Conservation (phyloP, 495 filamentous ascomycete genomes). For the Aspergillus asperescens region DNA sequence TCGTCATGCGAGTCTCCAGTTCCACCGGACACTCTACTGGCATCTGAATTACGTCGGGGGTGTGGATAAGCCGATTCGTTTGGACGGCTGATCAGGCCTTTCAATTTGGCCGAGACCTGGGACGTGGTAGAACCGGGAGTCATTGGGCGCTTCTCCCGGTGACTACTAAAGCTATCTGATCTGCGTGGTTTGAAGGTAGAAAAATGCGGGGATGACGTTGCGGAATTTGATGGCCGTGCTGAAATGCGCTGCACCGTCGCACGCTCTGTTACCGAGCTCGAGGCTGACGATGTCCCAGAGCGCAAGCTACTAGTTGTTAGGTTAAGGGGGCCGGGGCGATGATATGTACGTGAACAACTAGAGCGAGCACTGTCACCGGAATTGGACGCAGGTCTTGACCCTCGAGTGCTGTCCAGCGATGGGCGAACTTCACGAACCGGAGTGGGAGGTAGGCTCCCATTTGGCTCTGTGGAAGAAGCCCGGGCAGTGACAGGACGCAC, state of each 20-base stretch:
- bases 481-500: constrained; percentile 21
- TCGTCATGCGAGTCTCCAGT: constrained; percentile 45
- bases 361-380: constrained; percentile 38
- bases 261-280: constrained; percentile 33
- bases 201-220: constrained; percentile 25
- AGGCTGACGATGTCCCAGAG: constrained; percentile 12
- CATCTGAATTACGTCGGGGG: constrained; percentile 46
- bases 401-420: constrained; percentile 6
- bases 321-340: constrained; percentile 26
- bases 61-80: constrained; percentile 28
- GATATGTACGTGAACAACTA: constrained; percentile 25
- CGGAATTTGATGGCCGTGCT: constrained; percentile 29
- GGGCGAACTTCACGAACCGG: constrained; percentile 10
- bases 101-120: constrained; percentile 48
- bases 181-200: constrained; percentile 30
- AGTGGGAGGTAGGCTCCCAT: constrained; percentile 20
- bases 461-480: constrained; percentile 17
- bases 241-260: constrained; percentile 49
- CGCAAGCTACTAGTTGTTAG: constrained; percentile 22
- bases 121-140: constrained; percentile 52
- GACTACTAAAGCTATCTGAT: constrained; percentile 43
- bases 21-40: constrained; percentile 32
- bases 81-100: constrained; percentile 39
- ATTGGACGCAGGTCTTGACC: constrained; percentile 21
- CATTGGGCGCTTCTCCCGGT: constrained; percentile 47